These are phyloP conservation scores for Corymbia maculata DNA, from an alignment of 345 rosid genomes.

Conservation along the genomic window DNA sequence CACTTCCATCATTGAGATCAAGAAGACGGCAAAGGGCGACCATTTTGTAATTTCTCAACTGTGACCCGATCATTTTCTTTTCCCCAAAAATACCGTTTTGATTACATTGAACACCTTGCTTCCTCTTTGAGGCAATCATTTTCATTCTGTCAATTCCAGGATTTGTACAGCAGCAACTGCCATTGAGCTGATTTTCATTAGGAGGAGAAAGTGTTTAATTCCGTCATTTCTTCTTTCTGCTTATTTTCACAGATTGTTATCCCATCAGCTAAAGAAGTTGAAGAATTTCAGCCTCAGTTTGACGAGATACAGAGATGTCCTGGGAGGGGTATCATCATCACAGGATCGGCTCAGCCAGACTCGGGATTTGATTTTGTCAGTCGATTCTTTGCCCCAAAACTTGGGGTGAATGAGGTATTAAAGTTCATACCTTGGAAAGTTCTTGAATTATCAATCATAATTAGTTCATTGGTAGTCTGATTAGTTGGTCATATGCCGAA, in stretches of 20 bases:
- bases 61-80: neutral
- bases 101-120: neutral
- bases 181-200: neutral
- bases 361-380: conserved; percentile 58
- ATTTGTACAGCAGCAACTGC: neutral
- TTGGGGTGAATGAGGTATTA: conserved; percentile 56
- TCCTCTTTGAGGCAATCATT: neutral
- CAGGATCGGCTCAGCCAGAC: conserved; percentile 40
- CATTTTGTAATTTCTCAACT: conserved; percentile 34
- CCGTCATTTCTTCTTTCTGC: neutral
- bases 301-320: conserved; percentile 44
- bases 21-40: conserved; percentile 25
- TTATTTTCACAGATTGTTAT: conserved; percentile 37
- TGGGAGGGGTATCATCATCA: conserved; percentile 43
- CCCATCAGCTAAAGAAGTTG: conserved; percentile 50
- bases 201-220: neutral
- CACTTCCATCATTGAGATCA: conserved; percentile 39
- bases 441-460: neutral
- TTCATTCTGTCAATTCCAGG: neutral
- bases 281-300: conserved; percentile 33
- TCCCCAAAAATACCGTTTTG: neutral
- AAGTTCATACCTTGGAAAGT: neutral
- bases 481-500: neutral
- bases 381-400: conserved; percentile 58
- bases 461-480: neutral